phyloP scores from a whole-genome alignment of 148 eudicot genomes.

The Amaranthus hypochondriacus region DNA sequence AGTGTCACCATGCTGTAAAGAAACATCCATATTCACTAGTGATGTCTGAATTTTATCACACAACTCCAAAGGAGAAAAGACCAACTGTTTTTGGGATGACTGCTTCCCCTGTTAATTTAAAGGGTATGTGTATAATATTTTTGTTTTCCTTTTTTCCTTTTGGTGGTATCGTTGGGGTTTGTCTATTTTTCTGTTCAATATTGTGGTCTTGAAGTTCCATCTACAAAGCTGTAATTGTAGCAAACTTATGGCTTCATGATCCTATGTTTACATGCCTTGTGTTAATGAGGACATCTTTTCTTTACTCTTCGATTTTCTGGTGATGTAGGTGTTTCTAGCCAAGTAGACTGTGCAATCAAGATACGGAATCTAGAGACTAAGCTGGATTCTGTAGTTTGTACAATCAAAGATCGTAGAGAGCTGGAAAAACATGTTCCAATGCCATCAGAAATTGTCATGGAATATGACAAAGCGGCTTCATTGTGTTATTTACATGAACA shows the following conservation, averaged over 20 bases:
- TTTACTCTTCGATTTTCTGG: slow-evolving; percentile 8
- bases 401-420: slow-evolving; percentile 93
- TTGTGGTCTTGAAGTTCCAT: not conserved
- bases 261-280: not conserved
- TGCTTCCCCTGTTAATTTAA: slow-evolving; percentile 96
- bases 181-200: not conserved
- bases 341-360: slow-evolving; percentile 95
- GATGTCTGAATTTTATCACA: slow-evolving; percentile 99
- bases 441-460: slow-evolving; percentile 92
- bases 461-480: slow-evolving; percentile 87
- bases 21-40: slow-evolving; percentile 99
- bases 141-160: not conserved
- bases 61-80: slow-evolving; percentile 87
- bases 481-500: slow-evolving; percentile 90
- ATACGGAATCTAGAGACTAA: slow-evolving; percentile 95
- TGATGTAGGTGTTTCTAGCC: slow-evolving; percentile 87
- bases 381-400: slow-evolving; percentile 91
- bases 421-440: slow-evolving; percentile 95
- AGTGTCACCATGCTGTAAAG: slow-evolving; percentile 99
- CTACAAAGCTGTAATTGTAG: not conserved
- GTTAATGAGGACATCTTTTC: not conserved
- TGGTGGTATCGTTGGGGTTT: not conserved
- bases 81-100: slow-evolving; percentile 98
- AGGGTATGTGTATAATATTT: slow-evolving; percentile 47
- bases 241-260: no score